A percentile compares a stretch with the other conserved stretches of the same genome.
Evolutionary conservation across 345 rosid genomes (phyloP).

Genomic region (Fremontodendron californicum): DNA sequence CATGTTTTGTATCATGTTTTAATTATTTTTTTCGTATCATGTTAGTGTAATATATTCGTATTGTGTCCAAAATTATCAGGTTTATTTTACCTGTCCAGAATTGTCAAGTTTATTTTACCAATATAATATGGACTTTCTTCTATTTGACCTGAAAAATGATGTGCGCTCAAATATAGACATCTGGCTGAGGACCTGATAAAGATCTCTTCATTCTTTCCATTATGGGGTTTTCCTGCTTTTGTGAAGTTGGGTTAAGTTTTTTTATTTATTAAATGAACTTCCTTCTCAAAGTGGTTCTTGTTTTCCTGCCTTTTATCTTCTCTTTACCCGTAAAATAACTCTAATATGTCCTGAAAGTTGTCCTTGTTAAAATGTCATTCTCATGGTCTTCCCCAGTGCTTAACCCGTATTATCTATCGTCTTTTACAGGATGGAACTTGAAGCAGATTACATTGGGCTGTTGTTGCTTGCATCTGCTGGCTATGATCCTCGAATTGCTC

Average conservation of each 20-base stretch:
- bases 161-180: background rate
- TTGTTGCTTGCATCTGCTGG: slow-evolving; percentile 84
- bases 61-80: too few species aligned
- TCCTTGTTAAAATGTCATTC: background rate
- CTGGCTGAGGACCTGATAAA: background rate
- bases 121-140: background rate
- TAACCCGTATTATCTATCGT: background rate
- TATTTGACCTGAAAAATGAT: background rate
- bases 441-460: slow-evolving; percentile 88
- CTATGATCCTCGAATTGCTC: slow-evolving; percentile 84
- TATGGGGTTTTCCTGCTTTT: background rate
- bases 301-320: background rate
- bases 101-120: too few species aligned
- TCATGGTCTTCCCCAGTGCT: background rate
- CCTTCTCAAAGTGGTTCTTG: background rate
- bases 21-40: too few species aligned
- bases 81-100: too few species aligned
- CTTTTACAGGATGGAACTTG: slow-evolving; percentile 80
- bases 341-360: background rate
- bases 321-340: background rate
- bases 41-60: too few species aligned
- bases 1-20: background rate
- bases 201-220: too few species aligned
- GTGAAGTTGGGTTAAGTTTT: background rate
- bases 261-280: background rate